A percentile compares a stretch with the other conserved stretches of the same genome.
These are phyloP conservation scores for Chloroidium sp. DNA, from an alignment of 163 green algal species.

Conservation along the genomic window DNA sequence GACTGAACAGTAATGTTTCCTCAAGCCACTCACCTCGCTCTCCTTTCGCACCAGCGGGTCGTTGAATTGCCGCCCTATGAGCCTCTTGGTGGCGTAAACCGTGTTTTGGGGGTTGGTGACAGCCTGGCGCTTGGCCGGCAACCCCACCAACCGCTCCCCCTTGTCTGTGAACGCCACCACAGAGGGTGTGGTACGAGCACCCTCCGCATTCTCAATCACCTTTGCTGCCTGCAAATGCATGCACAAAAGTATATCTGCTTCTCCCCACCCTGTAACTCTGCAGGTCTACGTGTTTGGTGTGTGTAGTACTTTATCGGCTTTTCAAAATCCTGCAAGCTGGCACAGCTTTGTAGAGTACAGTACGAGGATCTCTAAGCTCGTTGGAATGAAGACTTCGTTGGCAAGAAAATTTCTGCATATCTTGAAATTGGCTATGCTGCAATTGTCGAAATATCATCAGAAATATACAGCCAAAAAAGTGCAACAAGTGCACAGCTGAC, in stretches of 20 bases:
- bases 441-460: no score
- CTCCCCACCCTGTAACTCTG: no score
- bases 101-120: slow-evolving; percentile 99
- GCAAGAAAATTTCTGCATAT: no score
- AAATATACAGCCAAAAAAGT: no score
- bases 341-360: not conserved
- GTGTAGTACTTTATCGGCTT: not conserved
- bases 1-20: slow-evolving; percentile 92
- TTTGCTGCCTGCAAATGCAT: slow-evolving; percentile 45
- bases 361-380: no score
- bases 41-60: slow-evolving; percentile 88
- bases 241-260: no score
- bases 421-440: no score
- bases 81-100: slow-evolving; percentile 96
- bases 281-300: no score
- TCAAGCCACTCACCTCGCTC: slow-evolving; percentile 82
- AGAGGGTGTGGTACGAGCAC: slow-evolving; percentile 89
- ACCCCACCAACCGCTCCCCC: slow-evolving; percentile 77
- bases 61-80: slow-evolving; percentile 91
- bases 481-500: no score
- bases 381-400: no score
- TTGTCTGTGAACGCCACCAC: slow-evolving; percentile 94
- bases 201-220: slow-evolving; percentile 98
- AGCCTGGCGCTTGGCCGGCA: slow-evolving; percentile 90
- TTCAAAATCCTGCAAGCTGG: not conserved